Conservation (phyloP, 305 asterid species). For the Fraxinus nigra region DNA sequence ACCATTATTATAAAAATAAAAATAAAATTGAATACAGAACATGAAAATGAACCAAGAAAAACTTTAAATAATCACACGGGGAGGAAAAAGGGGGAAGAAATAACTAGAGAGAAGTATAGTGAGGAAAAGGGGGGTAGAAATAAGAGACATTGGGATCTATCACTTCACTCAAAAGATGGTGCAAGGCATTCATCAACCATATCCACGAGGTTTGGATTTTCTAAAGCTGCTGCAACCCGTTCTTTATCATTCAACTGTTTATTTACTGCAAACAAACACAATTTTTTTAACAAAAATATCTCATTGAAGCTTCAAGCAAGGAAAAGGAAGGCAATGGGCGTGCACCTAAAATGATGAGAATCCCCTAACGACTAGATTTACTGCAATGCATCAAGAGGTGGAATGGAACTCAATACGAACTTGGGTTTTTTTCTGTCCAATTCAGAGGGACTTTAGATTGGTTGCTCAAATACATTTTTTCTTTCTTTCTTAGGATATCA, state of each 20-base stretch:
- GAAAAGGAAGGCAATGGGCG: background rate
- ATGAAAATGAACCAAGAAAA: too few species aligned
- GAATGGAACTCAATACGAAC: background rate
- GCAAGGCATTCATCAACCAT: conserved; percentile 92
- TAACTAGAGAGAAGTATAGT: background rate
- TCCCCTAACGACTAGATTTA: background rate
- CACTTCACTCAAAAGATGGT: conserved; percentile 52
- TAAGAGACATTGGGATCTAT: background rate
- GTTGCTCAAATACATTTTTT: background rate
- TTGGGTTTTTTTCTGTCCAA: background rate
- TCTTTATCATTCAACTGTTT: conserved; percentile 96
- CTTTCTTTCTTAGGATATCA: background rate
- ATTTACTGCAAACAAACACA: conserved; percentile 55
- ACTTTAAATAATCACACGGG: background rate
- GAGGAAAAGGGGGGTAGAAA: background rate
- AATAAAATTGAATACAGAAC: background rate
- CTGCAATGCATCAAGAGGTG: background rate
- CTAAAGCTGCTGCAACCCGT: conserved; percentile 91
- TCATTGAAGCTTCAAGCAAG: background rate
- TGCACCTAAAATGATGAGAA: too few species aligned
- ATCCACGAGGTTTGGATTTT: conserved; percentile 70
- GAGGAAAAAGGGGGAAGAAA: background rate
- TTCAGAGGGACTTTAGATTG: background rate
- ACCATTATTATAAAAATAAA: background rate
- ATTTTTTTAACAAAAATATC: background rate